Percentiles rank a stretch among this genome's conserved stretches.
Evolutionary conservation across 148 eudicot genomes (phyloP).

Genomic region (Fagopyrum homotropicum): DNA sequence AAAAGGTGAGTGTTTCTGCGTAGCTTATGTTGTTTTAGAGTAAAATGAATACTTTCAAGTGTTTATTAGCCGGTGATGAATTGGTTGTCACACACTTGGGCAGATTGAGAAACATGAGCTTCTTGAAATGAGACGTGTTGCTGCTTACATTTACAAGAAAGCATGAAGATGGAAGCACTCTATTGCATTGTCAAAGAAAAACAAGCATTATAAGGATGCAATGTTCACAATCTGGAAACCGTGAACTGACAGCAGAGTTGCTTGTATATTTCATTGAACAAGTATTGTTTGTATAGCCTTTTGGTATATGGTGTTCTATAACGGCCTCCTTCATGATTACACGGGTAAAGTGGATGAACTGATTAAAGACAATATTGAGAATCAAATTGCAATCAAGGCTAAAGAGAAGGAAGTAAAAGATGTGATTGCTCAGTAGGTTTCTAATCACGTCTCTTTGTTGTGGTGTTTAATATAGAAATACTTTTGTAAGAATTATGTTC

Average conservation of each 20-base stretch:
- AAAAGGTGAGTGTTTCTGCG: conserved; percentile 40
- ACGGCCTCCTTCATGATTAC: too few relatives aligned
- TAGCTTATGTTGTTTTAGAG: too few relatives aligned
- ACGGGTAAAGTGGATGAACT: too few relatives aligned
- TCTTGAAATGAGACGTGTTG: conserved; percentile 96
- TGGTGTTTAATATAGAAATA: too few relatives aligned
- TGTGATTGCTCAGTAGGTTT: conserved; percentile 72
- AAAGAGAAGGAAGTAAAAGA: too few relatives aligned
- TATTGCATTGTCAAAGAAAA: conserved; percentile 88
- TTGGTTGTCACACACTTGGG: not conserved
- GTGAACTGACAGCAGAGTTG: conserved; percentile 93
- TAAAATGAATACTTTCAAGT: too few relatives aligned
- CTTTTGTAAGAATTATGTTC: too few relatives aligned
- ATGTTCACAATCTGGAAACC: conserved; percentile 97
- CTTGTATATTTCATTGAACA: conserved; percentile 90
- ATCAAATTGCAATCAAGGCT: too few relatives aligned
- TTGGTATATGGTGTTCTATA: not conserved
- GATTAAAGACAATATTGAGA: too few relatives aligned
- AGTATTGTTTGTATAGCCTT: conserved; percentile 24
- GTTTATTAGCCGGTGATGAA: too few relatives aligned
- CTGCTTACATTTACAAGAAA: conserved; percentile 90
- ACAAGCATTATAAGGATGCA: conserved; percentile 84
- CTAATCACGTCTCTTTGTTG: too few relatives aligned
- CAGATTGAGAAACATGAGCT: conserved; percentile 97
- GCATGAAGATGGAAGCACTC: conserved; percentile 99